Evolutionary conservation across 1,284 basidiomycete genomes (phyloP).

Genomic region (Macrocybe sp.): DNA sequence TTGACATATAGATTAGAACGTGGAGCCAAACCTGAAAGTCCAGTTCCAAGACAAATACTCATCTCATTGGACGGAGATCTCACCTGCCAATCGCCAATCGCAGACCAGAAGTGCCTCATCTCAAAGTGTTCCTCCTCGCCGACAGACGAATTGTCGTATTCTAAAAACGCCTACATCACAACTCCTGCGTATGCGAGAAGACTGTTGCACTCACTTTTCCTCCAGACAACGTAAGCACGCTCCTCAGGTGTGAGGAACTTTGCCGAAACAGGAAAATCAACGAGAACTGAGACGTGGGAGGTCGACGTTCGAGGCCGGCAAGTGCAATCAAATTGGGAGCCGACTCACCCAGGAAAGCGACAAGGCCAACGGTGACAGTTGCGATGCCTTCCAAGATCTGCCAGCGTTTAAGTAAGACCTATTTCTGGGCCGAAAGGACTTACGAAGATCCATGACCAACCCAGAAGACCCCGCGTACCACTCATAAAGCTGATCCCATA

Average conservation of each 20-base stretch:
- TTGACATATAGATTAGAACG: constrained; percentile 56
- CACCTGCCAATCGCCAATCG: constrained; percentile 63
- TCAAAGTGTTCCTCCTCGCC: constrained; percentile 63
- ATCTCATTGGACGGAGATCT: neutral
- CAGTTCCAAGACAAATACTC: neutral
- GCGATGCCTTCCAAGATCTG: constrained; percentile 54
- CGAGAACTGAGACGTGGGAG: constrained; percentile 32
- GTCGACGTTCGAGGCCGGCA: neutral
- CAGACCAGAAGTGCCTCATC: constrained; percentile 45
- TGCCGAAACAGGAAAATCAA: constrained; percentile 56
- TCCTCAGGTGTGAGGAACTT: constrained; percentile 57
- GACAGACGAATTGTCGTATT: constrained; percentile 60
- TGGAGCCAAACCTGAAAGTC: constrained; percentile 43
- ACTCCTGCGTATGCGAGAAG: neutral
- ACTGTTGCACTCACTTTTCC: constrained; percentile 43
- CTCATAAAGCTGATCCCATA: constrained; percentile 43
- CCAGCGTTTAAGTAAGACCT: neutral
- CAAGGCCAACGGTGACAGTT: constrained; percentile 40
- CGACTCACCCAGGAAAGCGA: constrained; percentile 38
- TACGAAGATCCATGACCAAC: constrained; percentile 53
- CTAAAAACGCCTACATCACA: constrained; percentile 21
- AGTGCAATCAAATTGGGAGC: neutral
- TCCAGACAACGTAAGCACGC: constrained; percentile 53
- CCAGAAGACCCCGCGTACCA: constrained; percentile 33
- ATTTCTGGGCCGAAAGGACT: constrained; percentile 9